Conservation (phyloP, 352 stramenopile genomes). For the Globisporangium nagaii region DNA sequence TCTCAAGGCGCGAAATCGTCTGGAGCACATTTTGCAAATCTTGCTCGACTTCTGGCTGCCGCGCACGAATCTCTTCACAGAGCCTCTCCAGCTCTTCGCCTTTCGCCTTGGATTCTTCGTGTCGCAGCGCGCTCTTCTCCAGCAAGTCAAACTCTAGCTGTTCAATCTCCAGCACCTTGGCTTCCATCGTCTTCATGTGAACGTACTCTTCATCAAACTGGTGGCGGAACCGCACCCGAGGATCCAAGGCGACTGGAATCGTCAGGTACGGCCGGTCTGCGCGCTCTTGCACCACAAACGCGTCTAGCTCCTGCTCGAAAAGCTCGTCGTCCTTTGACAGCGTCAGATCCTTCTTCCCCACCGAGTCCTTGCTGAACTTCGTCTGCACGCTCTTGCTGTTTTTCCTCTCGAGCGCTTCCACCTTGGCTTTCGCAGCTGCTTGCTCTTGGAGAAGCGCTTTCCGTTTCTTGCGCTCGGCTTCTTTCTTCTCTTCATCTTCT, state of each 20-base stretch:
- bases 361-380: slow-evolving; percentile 38
- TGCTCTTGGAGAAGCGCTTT: slow-evolving; percentile 40
- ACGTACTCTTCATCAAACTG: slow-evolving; percentile 51
- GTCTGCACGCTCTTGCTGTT: slow-evolving; percentile 20
- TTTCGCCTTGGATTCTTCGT: slow-evolving; percentile 42
- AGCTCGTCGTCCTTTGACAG: slow-evolving; percentile 46
- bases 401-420: slow-evolving; percentile 29
- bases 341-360: slow-evolving; percentile 51
- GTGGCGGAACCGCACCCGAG: slow-evolving; percentile 28
- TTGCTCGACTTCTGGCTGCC: slow-evolving; percentile 21
- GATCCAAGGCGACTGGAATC: slow-evolving; percentile 28
- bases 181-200: slow-evolving; percentile 58
- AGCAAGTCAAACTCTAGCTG: slow-evolving; percentile 63
- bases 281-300: slow-evolving; percentile 37
- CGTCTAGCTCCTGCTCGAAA: slow-evolving; percentile 48
- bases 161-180: slow-evolving; percentile 37
- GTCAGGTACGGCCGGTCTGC: slow-evolving; percentile 48
- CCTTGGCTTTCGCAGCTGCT: slow-evolving; percentile 39
- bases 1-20: slow-evolving; percentile 27
- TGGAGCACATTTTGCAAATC: slow-evolving; percentile 24
- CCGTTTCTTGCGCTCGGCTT: slow-evolving; percentile 35
- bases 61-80: slow-evolving; percentile 24
- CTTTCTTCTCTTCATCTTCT: slow-evolving; percentile 45
- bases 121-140: slow-evolving; percentile 49
- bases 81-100: slow-evolving; percentile 26